phyloP scores from a whole-genome alignment of 2,329 filamentous ascomycete species.

The Alternaria alternata region DNA sequence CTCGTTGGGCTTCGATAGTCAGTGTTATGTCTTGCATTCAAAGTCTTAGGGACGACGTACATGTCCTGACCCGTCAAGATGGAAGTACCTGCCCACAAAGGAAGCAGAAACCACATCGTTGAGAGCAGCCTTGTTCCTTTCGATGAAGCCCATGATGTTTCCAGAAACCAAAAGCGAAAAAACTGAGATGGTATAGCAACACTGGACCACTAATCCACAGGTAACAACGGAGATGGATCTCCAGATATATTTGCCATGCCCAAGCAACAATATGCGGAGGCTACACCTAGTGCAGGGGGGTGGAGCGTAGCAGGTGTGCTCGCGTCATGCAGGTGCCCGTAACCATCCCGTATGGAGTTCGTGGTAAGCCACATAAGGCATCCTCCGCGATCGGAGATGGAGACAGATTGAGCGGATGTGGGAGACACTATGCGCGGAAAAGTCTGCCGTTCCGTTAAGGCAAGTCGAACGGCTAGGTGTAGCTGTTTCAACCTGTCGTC shows the following conservation, averaged over 20 bases:
- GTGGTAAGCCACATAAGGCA: not conserved
- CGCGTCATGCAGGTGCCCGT: constrained; percentile 16
- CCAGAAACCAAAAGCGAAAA: not conserved
- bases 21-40: constrained; percentile 14
- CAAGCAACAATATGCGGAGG: not conserved
- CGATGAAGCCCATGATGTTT: constrained; percentile 27
- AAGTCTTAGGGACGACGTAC: constrained; percentile 61
- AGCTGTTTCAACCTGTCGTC: constrained; percentile 7
- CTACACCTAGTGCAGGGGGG: constrained; percentile 3
- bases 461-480: not conserved
- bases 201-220: not conserved
- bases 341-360: not conserved
- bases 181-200: not conserved
- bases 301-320: not conserved
- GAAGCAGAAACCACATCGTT: constrained; percentile 47
- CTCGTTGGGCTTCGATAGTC: constrained; percentile 65
- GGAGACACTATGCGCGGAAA: constrained; percentile 2
- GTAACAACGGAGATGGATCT: not conserved
- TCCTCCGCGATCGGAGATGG: not conserved
- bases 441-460: constrained; percentile 2
- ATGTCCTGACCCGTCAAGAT: constrained; percentile 82
- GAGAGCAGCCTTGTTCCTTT: constrained; percentile 30
- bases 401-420: constrained; percentile 3
- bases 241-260: constrained; percentile 9
- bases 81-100: constrained; percentile 63